Base-by-base conservation (phyloP, 768 basidiomycete species). In the Russula earlei region DNA sequence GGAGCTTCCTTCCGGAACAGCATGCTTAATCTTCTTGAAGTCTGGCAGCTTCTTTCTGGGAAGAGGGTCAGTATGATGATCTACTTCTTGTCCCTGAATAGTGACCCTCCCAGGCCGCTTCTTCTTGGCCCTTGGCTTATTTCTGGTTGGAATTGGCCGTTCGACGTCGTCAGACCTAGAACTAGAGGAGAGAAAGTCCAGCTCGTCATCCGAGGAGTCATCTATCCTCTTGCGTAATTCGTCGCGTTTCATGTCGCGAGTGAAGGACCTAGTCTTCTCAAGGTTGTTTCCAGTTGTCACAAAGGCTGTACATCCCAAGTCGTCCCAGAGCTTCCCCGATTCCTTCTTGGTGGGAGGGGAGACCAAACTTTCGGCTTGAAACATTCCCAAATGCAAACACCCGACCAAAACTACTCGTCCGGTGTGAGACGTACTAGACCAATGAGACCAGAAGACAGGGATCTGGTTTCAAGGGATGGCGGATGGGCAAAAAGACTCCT, bases 141-240 rank as follows among this genome's bases (percentile, higher is more conserved):
- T 42, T 41, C 42, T 52, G 45, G 25, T 34, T n/a, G 45, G 33
- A 42, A 27, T 20, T 36, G 24, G 11, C 14, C 49, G 40, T 25
- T 55, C 45, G 40, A 42, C 45, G 4, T 57, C 44, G 6, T 57
- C 56, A 31, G 56, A 57, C 51, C 40, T 52, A 20, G 56, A 57
- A 4, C 45, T 27, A 41, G 56, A 57, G 15, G 56, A 57, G 33
- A 57, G 56, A 36, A 57, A 52, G 45, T 57, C 56, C 37, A 57
- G 36, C 45, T 57, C 56, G 17, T 57, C 56, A 4, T 57, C 56
- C 7, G 56, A 52, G 15, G 45, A 57, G 41, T 42, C 51, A 5
- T 11, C 29, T 24, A 31, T 42, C 31, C 15, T 57, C 45, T 38
- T 47, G 25, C 7, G 17, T 14, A 7, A 25, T 7, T 12, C 45